phyloP scores from a whole-genome alignment of 306 rosid species.

The Vicia faba region DNA sequence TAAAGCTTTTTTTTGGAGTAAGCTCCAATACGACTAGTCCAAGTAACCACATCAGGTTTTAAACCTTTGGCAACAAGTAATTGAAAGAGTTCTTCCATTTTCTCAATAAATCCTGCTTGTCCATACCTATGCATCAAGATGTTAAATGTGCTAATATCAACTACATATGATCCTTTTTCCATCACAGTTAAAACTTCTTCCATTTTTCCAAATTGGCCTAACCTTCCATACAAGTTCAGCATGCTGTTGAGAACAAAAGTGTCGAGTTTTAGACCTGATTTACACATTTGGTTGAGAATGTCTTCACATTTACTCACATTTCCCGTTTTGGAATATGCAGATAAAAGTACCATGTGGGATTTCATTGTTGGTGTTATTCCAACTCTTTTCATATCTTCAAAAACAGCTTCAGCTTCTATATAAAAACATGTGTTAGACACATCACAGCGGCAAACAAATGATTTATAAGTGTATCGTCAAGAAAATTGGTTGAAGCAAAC shows the following conservation, averaged over 20 bases:
- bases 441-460: neutral
- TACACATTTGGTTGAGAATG: conserved; percentile 68
- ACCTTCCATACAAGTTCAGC: conserved; percentile 79
- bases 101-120: conserved; percentile 72
- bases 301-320: conserved; percentile 76
- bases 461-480: neutral
- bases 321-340: conserved; percentile 74
- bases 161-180: conserved; percentile 60
- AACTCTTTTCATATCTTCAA: conserved; percentile 77
- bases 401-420: conserved; percentile 76
- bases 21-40: conserved; percentile 93
- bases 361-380: conserved; percentile 92
- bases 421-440: neutral
- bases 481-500: neutral
- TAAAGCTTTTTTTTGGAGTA: conserved; percentile 83
- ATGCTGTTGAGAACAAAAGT: conserved; percentile 80
- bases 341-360: conserved; percentile 89
- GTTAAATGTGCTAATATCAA: conserved; percentile 84
- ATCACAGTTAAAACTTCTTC: conserved; percentile 71
- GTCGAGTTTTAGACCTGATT: conserved; percentile 74
- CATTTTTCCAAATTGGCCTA: conserved; percentile 77
- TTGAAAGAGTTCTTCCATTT: conserved; percentile 72
- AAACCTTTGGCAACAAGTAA: conserved; percentile 56
- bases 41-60: conserved; percentile 87
- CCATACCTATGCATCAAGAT: conserved; percentile 81